phyloP scores from a whole-genome alignment of 1,139 yeast genomes.

The Yamadazyma friedrichii region DNA sequence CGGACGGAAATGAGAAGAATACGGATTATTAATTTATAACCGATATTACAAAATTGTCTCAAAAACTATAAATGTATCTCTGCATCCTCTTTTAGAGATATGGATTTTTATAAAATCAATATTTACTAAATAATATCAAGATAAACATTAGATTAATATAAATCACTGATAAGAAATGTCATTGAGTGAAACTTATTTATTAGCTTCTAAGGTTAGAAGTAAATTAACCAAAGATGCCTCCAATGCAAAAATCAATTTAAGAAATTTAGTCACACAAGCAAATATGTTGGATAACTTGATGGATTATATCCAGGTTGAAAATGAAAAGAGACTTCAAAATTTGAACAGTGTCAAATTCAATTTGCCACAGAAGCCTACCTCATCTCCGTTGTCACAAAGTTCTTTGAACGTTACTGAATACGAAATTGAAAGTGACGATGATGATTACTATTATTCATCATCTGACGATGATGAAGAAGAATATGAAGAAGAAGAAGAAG shows the following conservation, averaged over 20 bases:
- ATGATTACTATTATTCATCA: constrained; percentile 32
- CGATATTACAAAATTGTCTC: not conserved
- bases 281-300: constrained; percentile 69
- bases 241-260: constrained; percentile 57
- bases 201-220: constrained; percentile 68
- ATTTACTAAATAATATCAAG: no score
- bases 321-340: constrained; percentile 25
- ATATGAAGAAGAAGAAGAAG: constrained; percentile 13
- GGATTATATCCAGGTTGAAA: constrained; percentile 46
- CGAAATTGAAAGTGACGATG: constrained; percentile 34
- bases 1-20: no score
- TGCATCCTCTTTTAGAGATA: not conserved
- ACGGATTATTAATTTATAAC: constrained; percentile 3
- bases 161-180: constrained; percentile 21
- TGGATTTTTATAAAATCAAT: no score
- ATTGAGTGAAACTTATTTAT: constrained; percentile 57
- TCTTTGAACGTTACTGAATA: constrained; percentile 23
- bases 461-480: constrained; percentile 20
- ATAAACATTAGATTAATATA: no score
- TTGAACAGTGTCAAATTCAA: constrained; percentile 17
- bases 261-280: constrained; percentile 71
- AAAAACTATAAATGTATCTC: constrained; percentile 1
- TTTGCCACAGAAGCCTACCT: constrained; percentile 10
- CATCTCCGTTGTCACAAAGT: not conserved
- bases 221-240: constrained; percentile 69